These are phyloP conservation scores for Geranium brycei DNA, from an alignment of 345 rosid genomes.

Conservation along the genomic window DNA sequence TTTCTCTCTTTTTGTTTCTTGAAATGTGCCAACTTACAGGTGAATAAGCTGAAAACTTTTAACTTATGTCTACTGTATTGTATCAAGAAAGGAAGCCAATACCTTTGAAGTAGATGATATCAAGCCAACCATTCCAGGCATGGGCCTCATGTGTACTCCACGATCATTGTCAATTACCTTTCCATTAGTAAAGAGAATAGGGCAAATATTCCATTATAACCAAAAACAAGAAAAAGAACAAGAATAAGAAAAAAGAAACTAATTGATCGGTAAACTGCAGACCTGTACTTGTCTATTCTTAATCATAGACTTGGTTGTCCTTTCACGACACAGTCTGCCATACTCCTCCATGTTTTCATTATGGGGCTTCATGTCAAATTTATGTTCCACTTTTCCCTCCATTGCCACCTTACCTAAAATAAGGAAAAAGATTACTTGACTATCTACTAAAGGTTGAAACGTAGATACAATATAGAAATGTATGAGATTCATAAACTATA, in stretches of 20 bases:
- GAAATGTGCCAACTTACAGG: background rate
- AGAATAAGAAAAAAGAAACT: background rate
- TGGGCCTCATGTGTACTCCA: slow-evolving; percentile 86
- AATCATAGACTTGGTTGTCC: slow-evolving; percentile 71
- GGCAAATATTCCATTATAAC: slow-evolving; percentile 2
- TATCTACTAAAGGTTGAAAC: background rate
- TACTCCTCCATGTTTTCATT: slow-evolving; percentile 64
- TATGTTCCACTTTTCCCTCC: slow-evolving; percentile 80
- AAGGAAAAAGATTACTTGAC: background rate
- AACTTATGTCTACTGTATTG: too few species aligned
- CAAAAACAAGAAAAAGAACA: background rate
- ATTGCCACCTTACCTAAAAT: slow-evolving; percentile 37
- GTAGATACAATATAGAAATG: background rate
- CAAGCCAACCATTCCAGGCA: slow-evolving; percentile 78
- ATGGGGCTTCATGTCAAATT: slow-evolving; percentile 88
- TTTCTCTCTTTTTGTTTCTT: too few species aligned
- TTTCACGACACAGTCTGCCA: slow-evolving; percentile 77
- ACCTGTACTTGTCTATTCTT: slow-evolving; percentile 81
- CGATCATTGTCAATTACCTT: slow-evolving; percentile 81
- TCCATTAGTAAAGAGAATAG: slow-evolving; percentile 3
- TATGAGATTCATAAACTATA: too few species aligned
- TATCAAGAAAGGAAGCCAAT: background rate
- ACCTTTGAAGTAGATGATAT: slow-evolving; percentile 52
- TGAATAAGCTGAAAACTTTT: too few species aligned
- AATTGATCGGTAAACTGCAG: background rate